Conservation (phyloP, 2,329 filamentous ascomycete genomes). For the Penicillium sp. region DNA sequence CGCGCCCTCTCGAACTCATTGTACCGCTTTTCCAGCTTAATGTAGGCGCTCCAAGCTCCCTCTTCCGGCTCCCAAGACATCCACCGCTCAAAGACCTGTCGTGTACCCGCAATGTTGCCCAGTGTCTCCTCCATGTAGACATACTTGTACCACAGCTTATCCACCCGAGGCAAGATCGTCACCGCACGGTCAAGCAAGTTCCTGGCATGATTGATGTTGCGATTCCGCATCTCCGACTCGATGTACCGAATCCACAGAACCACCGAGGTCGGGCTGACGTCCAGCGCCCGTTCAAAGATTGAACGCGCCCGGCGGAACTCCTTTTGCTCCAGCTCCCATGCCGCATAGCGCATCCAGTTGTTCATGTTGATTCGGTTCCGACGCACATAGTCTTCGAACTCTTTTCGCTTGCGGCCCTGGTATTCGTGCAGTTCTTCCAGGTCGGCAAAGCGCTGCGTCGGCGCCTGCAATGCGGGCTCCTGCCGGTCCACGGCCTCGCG, state of each 20-base stretch:
- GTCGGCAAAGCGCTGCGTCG: slow-evolving; percentile 89
- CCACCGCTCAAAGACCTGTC: slow-evolving; percentile 95
- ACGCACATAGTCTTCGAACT: slow-evolving; percentile 95
- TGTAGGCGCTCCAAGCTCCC: slow-evolving; percentile 88
- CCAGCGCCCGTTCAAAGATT: slow-evolving; percentile 88
- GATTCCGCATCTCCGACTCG: slow-evolving; percentile 87
- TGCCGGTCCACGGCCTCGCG: slow-evolving; percentile 95
- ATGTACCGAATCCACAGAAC: slow-evolving; percentile 87
- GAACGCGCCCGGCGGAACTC: slow-evolving; percentile 85
- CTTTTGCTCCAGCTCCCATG: slow-evolving; percentile 97
- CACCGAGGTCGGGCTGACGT: slow-evolving; percentile 80
- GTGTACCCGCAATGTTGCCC: slow-evolving; percentile 80
- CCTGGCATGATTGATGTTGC: slow-evolving; percentile 93
- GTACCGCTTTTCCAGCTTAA: slow-evolving; percentile 93
- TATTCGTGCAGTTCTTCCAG: slow-evolving; percentile 96
- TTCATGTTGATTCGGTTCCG: slow-evolving; percentile 93
- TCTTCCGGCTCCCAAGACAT: slow-evolving; percentile 97
- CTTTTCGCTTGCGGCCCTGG: slow-evolving; percentile 88
- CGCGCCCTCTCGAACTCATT: slow-evolving; percentile 84
- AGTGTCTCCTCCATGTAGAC: slow-evolving; percentile 98
- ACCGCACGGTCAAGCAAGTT: slow-evolving; percentile 94
- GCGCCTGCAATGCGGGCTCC: slow-evolving; percentile 76
- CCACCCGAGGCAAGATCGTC: slow-evolving; percentile 76
- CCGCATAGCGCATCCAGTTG: slow-evolving; percentile 97
- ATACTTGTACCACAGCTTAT: slow-evolving; percentile 99